Evolutionary conservation across 139 green algal species (phyloP), one percentile per base, ranked within the genome.

Genomic region (Nannochloris sp.): DNA sequence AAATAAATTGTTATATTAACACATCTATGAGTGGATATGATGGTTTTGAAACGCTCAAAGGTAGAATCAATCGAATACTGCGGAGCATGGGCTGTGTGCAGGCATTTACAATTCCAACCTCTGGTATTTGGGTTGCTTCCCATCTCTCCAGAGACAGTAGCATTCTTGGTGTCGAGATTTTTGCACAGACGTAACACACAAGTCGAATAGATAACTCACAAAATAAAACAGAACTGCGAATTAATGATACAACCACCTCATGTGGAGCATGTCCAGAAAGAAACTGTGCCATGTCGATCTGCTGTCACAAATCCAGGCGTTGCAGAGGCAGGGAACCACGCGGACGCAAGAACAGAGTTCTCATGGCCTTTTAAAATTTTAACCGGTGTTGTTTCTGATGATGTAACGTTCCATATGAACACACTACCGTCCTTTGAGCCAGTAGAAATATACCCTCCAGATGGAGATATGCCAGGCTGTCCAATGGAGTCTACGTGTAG

Each of bases 371-470:
- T 40, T 40, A 40, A 40, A 40, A 40, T 40, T 8, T 40, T 40
- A 12, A 2, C 1, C 10, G 50, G 50, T 16, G 3, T 33, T 25
- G 3, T 59, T 59, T 30, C 25, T 25, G 33, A 13, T 40, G 25
- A 36, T 23, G 46, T 40, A 45, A 84, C 36, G 59, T 77, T 66
- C 76, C 76, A 84, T 12, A 84, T 11, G 46, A 73, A 78, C 0
- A 83, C 10, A 1, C 59, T 62, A 12, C 75, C 78, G 28, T 78
- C 65, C 11, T 44, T 46, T 2, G 75, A 83, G 2, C 75, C 75
- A 2, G 74, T 71, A 9, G 71, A 61, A 1, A 66, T 72, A n/a
- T 74, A 69, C 6, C 30, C 48, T 51, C 73, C 75, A 51, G 12
- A 62, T 25, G 63, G 63, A 51, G 14, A 63, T 43, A 62, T 63